A percentile compares a stretch with the other conserved stretches of the same genome.
Conservation (phyloP, 108 stramenopile genomes). For the Cyclotella cryptica region DNA sequence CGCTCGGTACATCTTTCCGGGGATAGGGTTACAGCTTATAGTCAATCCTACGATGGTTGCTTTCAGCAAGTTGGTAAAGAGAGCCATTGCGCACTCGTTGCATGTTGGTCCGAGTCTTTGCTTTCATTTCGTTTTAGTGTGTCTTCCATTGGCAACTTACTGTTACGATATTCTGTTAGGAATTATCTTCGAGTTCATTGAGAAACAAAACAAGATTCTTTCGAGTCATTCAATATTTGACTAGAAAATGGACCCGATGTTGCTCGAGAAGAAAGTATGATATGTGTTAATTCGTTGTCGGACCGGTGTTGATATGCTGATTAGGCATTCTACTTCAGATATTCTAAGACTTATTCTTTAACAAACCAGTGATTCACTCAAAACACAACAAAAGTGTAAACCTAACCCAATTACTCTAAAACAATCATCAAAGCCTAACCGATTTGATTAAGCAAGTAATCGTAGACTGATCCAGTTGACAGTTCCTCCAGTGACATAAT, state of each 20-base stretch:
- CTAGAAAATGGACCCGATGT: too few relatives aligned
- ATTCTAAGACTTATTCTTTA: too few relatives aligned
- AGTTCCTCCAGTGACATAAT: conserved; percentile 38
- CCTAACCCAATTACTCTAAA: too few relatives aligned
- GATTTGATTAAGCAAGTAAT: neutral
- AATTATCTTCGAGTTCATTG: conserved; percentile 47
- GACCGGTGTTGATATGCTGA: too few relatives aligned
- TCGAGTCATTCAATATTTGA: conserved; percentile 21
- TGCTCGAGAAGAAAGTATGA: too few relatives aligned
- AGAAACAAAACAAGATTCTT: conserved; percentile 31
- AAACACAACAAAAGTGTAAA: too few relatives aligned
- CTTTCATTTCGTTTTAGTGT: conserved; percentile 30
- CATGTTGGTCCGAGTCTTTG: conserved; percentile 64
- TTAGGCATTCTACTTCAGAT: too few relatives aligned
- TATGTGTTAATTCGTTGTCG: too few relatives aligned
- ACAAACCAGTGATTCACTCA: too few relatives aligned
- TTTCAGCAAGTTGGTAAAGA: conserved; percentile 33
- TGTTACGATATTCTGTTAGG: conserved; percentile 51
- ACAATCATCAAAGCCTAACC: too few relatives aligned
- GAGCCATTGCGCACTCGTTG: conserved; percentile 3
- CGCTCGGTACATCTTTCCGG: conserved; percentile 75
- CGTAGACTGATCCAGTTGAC: conserved; percentile 32
- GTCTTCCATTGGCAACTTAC: conserved; percentile 26
- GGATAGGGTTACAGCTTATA: conserved; percentile 69
- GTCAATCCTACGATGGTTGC: conserved; percentile 79